Percentiles rank a stretch among this genome's conserved stretches.
phyloP scores from a whole-genome alignment of 164 flowering plant genomes.

The Annona cherimola region DNA sequence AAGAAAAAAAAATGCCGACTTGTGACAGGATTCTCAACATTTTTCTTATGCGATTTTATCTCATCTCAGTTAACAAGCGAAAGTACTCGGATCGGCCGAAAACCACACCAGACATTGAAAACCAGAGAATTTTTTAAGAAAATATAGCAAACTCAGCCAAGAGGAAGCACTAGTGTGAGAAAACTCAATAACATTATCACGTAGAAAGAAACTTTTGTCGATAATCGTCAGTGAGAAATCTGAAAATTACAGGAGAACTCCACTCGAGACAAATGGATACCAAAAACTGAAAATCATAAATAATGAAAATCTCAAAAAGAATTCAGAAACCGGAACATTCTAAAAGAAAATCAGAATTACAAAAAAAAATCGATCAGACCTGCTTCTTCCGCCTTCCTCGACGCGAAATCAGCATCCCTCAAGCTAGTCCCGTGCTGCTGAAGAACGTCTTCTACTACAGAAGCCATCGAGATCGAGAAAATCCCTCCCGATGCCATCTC shows the following conservation, averaged over 20 bases:
- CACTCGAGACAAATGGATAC: no score
- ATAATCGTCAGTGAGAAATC: no score
- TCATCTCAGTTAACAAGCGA: background rate
- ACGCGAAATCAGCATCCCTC: constrained; percentile 42
- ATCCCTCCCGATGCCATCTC: constrained; percentile 11
- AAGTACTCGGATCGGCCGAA: background rate
- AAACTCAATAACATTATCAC: background rate
- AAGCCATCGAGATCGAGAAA: constrained; percentile 19
- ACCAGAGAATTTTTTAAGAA: no score
- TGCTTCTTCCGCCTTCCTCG: constrained; percentile 67
- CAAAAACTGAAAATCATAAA: no score
- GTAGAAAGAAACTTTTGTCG: background rate
- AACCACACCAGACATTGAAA: background rate
- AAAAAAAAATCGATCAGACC: constrained; percentile 24
- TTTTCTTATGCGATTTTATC: background rate
- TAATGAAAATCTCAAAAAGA: background rate
- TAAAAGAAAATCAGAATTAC: background rate
- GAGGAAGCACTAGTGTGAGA: background rate
- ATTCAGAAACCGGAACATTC: background rate
- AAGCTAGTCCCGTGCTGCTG: constrained; percentile 43
- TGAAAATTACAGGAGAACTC: no score
- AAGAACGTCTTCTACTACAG: constrained; percentile 69
- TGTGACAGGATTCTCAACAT: background rate
- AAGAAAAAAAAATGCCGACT: no score
- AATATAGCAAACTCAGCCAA: background rate